Base-by-base conservation (phyloP, 257 asterid genomes). In the Schizonepeta tenuifolia region DNA sequence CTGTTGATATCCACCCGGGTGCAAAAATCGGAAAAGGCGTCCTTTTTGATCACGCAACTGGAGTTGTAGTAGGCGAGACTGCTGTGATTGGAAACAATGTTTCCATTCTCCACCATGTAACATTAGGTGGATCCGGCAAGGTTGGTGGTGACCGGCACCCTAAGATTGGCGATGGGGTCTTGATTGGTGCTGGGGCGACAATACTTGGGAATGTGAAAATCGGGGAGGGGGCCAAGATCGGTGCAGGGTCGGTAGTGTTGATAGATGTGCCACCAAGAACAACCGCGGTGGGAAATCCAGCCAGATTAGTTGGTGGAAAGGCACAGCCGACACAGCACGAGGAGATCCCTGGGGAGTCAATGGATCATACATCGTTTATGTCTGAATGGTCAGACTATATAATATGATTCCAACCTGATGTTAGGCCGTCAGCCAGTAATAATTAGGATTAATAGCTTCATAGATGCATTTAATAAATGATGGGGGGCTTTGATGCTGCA, bases 211-310 rank as follows among this genome's bases (percentile, higher is more conserved):
- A 85, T 5, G 79, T 89, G 14, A 81, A 36, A n/a, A 89, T 89
- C 18, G 96, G 96, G 0, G 92, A 89, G 71, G 92, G 92, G n/a
- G 96, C 96, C 9, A 89, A 89, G 80, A 79, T 89, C 33, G 96
- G 96, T 46, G 90, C 96, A 0, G 96, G 92, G 35, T 86, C 96
- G 0, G 78, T 89, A 61, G 96, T 89, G 22, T 54, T 89, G 79
- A 86, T 79, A 40, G 86, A 86, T 11, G 92, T 89, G 74, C 96
- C 96, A 1, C 86, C 96, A 9, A 70, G 90, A 75, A 86, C 96
- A 14, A 89, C 96, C 0, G 96, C 90, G 0, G 92, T 86, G 13
- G 96, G 96, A 1, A 89, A 87, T 66, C 92, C 96, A 0, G 96
- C 96, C 1, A 73, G 89, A n/a, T 61, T 87, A 70, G 83, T 87